Evolutionary conservation across 179 eudicot species (phyloP).

Genomic region (Silene coronaria): DNA sequence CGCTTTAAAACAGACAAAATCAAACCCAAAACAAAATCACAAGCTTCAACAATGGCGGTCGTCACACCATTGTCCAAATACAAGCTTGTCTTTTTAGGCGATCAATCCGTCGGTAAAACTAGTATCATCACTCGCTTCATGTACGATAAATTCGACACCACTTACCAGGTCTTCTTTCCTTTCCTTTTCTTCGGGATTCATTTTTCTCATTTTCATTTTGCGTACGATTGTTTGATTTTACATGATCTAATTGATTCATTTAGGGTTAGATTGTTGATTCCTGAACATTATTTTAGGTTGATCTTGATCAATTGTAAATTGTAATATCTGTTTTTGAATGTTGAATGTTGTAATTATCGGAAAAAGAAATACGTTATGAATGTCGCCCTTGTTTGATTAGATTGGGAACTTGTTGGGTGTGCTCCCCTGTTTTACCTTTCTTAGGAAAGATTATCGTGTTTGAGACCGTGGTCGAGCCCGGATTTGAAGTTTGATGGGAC

Average conservation of each 20-base stretch:
- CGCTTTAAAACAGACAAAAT: no score
- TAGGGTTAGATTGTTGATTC: no score
- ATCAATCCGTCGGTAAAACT: conserved; percentile 84
- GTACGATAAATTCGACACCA: conserved; percentile 81
- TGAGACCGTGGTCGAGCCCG: no score
- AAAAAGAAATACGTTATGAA: neutral
- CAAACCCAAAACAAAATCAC: no score
- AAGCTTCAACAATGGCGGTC: conserved; percentile 9
- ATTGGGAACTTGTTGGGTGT: neutral
- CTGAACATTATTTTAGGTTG: no score
- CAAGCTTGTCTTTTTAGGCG: conserved; percentile 76
- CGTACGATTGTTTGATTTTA: no score
- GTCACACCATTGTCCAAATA: conserved; percentile 83
- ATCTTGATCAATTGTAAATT: no score
- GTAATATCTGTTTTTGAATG: no score
- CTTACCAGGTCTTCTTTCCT: conserved; percentile 52
- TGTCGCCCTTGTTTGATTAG: neutral
- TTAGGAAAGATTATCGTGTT: neutral
- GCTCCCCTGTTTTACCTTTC: neutral
- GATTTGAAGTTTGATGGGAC: no score
- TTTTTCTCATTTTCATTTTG: no score
- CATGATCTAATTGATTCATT: no score
- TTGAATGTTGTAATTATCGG: neutral
- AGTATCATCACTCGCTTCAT: conserved; percentile 86
- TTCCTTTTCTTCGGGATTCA: neutral